Evolutionary conservation across 1,284 basidiomycete species (phyloP).

Genomic region (Malassezia brasiliensis): DNA sequence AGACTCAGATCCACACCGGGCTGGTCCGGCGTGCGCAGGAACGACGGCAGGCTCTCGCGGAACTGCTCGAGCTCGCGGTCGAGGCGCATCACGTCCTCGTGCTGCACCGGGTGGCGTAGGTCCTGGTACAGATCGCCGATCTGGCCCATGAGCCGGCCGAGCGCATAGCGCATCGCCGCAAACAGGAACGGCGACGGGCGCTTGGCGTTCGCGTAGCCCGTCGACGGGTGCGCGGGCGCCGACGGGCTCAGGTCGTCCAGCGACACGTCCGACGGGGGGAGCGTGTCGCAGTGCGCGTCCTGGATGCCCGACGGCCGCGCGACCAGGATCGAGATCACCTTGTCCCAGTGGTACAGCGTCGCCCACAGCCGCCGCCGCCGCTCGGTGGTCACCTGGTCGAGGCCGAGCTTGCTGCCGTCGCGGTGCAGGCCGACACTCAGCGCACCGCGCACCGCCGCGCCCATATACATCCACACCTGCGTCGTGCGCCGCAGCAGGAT

Average conservation of each 20-base stretch:
- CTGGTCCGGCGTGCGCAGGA: conserved; percentile 61
- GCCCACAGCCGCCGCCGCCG: conserved; percentile 86
- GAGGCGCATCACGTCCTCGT: conserved; percentile 69
- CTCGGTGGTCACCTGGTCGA: conserved; percentile 65
- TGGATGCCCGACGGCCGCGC: conserved; percentile 81
- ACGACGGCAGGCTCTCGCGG: conserved; percentile 68
- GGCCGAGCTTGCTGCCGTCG: conserved; percentile 62
- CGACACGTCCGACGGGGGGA: conserved; percentile 71
- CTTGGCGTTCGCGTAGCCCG: conserved; percentile 24
- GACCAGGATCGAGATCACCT: conserved; percentile 71
- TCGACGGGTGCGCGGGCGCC: background rate
- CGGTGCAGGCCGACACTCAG: conserved; percentile 87
- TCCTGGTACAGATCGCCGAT: conserved; percentile 94
- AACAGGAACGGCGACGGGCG: conserved; percentile 61
- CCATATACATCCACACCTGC: conserved; percentile 89
- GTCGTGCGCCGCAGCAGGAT: conserved; percentile 78
- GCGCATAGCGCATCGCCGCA: conserved; percentile 71
- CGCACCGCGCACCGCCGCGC: conserved; percentile 81
- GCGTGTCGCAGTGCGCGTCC: conserved; percentile 61
- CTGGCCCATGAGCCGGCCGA: conserved; percentile 74
- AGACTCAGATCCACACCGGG: conserved; percentile 50
- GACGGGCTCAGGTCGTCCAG: conserved; percentile 50
- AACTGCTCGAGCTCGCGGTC: conserved; percentile 78
- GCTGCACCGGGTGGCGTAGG: conserved; percentile 64
- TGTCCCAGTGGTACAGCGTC: conserved; percentile 83